phyloP scores from a whole-genome alignment of 306 rosid genomes.

The Rosa multiflora region DNA sequence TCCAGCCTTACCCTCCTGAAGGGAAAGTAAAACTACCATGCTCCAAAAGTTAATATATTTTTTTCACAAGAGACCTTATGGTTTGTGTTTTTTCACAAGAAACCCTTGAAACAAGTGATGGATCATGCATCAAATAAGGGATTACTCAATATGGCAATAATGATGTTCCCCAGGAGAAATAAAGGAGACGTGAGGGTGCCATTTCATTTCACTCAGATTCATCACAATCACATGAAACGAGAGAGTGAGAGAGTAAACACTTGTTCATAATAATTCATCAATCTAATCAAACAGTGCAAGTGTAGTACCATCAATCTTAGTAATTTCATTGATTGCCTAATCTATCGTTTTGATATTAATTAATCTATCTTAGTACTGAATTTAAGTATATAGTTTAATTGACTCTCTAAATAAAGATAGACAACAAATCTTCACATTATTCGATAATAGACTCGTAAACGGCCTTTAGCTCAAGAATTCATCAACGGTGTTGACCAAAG shows the following conservation, averaged over 20 bases:
- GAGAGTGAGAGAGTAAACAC: conserved; percentile 10
- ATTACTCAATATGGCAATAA: conserved; percentile 45
- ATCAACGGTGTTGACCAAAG: too few relatives aligned
- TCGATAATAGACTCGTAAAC: too few relatives aligned
- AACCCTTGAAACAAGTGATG: conserved; percentile 25
- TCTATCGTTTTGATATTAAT: background rate
- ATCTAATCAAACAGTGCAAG: background rate
- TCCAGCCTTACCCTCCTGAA: background rate
- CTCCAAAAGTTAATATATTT: background rate
- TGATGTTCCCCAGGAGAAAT: conserved; percentile 50
- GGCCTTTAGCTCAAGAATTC: too few relatives aligned
- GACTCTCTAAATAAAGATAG: too few relatives aligned
- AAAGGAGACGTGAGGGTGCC: background rate
- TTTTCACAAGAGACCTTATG: background rate
- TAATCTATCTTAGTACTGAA: background rate
- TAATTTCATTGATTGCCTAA: background rate
- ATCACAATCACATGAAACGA: conserved; percentile 50
- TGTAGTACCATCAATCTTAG: background rate
- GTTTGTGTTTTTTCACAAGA: background rate
- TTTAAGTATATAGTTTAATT: background rate
- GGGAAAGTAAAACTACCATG: background rate
- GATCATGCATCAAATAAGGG: conserved; percentile 43
- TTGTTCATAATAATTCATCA: background rate
- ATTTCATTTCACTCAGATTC: conserved; percentile 35
- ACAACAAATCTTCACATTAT: too few relatives aligned